Base-by-base conservation (phyloP, 352 stramenopile genomes). In the Phytophthora quininea region DNA sequence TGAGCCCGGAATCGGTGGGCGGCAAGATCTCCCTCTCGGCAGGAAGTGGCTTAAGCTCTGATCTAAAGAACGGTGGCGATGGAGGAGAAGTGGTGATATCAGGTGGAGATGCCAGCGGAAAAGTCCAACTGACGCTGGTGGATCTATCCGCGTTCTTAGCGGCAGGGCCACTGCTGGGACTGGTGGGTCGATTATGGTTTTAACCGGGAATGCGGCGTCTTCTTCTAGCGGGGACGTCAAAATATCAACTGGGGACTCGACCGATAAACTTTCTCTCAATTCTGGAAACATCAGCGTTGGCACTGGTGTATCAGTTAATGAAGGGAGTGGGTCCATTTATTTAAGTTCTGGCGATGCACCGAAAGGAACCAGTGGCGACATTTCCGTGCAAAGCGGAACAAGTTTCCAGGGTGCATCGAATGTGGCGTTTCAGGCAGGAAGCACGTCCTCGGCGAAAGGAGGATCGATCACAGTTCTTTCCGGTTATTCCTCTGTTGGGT, bases 81-180 rank as follows among this genome's bases (percentile, higher is more conserved):
- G 86, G 84, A 43, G 89, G 89, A 55, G 79, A 87, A 47, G 63
- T 96, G 3, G 71, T 75, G n/a, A 29, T 96, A 24, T 77, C 79
- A 37, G 86, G 84, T 62, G 89, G 87, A 31, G 69, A 80, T 54
- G 84, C 74, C n/a, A 75, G 70, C 32, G 86, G 87, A 76, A 74
- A 33, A 85, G 62, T 50, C 33, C 56, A n/a, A 68, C 62, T 12
- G 82, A 91, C 54, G 69, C 66, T 32, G 86, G 76, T 58, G 86
- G 86, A 49, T 80, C 80, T 37, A 69, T 90, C 52, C 74, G 43
- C 30, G 9, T 90, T 29, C 37, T 43, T 46, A 80, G 83, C 29
- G 84, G 86, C 11, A 87, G 78, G 62, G 77, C 71, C 33, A 77
- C 64, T 53, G 77, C 67, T 52, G 77, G 76, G 30, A 91, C 77